Base-by-base conservation (phyloP, 2,329 filamentous ascomycete species). In the Monosporascus ibericus region DNA sequence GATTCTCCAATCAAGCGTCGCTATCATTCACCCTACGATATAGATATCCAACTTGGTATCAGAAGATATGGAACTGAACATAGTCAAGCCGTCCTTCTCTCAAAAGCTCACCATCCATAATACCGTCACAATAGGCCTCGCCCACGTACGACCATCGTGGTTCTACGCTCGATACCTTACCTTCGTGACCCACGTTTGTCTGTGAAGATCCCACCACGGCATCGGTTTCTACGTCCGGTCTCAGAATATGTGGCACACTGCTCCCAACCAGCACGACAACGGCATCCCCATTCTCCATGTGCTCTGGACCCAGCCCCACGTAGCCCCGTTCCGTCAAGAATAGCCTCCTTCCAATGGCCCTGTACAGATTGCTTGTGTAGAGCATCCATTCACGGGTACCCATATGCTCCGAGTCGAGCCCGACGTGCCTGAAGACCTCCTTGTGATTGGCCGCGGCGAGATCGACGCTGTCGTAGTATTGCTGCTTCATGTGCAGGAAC, bases 21-120 rank as follows among this genome's bases (percentile, higher is more conserved):
- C 27, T 30, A 11, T 30, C 27, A 11, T 30, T 11, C 27, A 11
- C 27, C 27, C 1, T 11, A 11, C 5, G 30, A 34, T 34, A 34
- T 2, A 34, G 0, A 34, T 14, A 30, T 14, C 30, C 30, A 14
- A 34, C 30, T 14, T 34, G 30, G 9, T 5, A 25, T 46, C 14
- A 46, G 24, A 46, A n/a, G 6, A 46, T 46, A 22, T 24, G 42
- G 25, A 46, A 46, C 6, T 46, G 22, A 24, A 17, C 25, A 46
- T 2, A 54, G 55, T 53, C 48, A 14, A 14, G 30, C 15, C 24
- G 14, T n/a, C 14, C 42, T 22, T 46, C 42, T 22, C 17, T 25
- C 51, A 65, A 48, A 15, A 61, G 49, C 53, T 70, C 64, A 1
- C 67, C 68, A 15, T 68, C 51, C 67, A 70, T 70, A 17, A 69